Evolutionary conservation across 176 grass and related monocot species (phyloP), one percentile per base, ranked within the genome.

Genomic region (Elymus sibiricus): DNA sequence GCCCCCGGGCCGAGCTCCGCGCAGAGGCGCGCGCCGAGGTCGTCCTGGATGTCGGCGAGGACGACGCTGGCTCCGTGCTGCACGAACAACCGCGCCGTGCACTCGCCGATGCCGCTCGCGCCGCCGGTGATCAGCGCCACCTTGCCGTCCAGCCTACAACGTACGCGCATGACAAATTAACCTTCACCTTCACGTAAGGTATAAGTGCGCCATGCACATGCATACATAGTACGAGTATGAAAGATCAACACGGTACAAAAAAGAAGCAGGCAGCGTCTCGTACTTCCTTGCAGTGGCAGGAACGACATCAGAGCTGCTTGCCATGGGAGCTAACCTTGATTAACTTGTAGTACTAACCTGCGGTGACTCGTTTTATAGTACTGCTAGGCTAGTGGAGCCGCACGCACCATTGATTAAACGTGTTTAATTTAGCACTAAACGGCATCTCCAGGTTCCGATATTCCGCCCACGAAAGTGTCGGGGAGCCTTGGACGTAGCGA

Each of bases 121-220:
- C 88, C 91, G 64, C 91, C 91, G 10, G 91, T 93, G 85, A 93
- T 90, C 70, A 88, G 6, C 21, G 88, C 91, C 61, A 93, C 91
- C 85, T 93, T 90, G 56, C 88, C 85, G 25, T 62, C 88, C 70
- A 93, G 43, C 81, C 91, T 93, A 11, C 44, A 62, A 46, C 19
- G n/a, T 21, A n/a, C 7, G 17, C 42, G 27, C 22, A 73, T 32
- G 26, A 19, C 5, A 40, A 51, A 27, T 51, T 37, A 47, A 21
- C 49, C 16, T 6, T 53, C 49, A 6, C 49, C 16, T 17, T 53
- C 49, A 7, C 16, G 16, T 53, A 53, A 53, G 49, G 49, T 15
- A 51, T 51, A 6, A 49, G 46, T 17, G 1, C 46, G 46, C 46
- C 46, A 49, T 39, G 38, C 38, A 39, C 47, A 51, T 51, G 47